A percentile compares a stretch with the other conserved stretches of the same genome.
Evolutionary conservation across 352 stramenopile genomes (phyloP).

Genomic region (Phytophthora citricola): DNA sequence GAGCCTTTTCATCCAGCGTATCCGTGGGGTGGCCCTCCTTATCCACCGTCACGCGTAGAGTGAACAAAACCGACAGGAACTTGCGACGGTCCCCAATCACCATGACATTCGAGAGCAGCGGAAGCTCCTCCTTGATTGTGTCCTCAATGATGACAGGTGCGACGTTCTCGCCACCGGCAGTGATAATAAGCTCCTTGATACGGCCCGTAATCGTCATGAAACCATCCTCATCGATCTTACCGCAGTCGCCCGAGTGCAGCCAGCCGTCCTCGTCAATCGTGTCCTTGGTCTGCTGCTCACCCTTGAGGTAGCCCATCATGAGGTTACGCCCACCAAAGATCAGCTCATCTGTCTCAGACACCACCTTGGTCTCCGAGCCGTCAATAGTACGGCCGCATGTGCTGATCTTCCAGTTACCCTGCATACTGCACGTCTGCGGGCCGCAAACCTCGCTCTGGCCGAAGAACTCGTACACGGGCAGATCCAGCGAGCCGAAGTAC

Average conservation of each 20-base stretch:
- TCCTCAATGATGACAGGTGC: slow-evolving; percentile 93
- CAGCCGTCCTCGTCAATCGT: slow-evolving; percentile 94
- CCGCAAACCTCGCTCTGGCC: slow-evolving; percentile 93
- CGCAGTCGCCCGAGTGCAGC: slow-evolving; percentile 95
- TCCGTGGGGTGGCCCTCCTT: slow-evolving; percentile 84
- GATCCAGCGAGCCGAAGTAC: slow-evolving; percentile 95
- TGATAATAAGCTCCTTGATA: slow-evolving; percentile 97
- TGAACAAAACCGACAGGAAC: slow-evolving; percentile 92
- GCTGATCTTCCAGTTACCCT: slow-evolving; percentile 89
- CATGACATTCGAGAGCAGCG: slow-evolving; percentile 91
- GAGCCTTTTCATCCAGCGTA: slow-evolving; percentile 75
- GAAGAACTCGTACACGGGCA: slow-evolving; percentile 95
- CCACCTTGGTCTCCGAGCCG: slow-evolving; percentile 64
- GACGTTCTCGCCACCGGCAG: slow-evolving; percentile 96
- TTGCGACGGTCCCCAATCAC: slow-evolving; percentile 94
- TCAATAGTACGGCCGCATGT: slow-evolving; percentile 84
- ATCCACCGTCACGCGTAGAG: slow-evolving; percentile 83
- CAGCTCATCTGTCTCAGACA: slow-evolving; percentile 71
- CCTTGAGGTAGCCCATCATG: slow-evolving; percentile 92
- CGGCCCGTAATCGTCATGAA: slow-evolving; percentile 96
- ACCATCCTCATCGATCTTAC: slow-evolving; percentile 89
- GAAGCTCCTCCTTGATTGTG: slow-evolving; percentile 89
- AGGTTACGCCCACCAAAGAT: slow-evolving; percentile 86
- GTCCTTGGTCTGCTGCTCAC: slow-evolving; percentile 80
- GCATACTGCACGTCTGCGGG: slow-evolving; percentile 81